Conservation (phyloP, 371 early-diverging fungal genomes). For the Rhizopus sp. region DNA sequence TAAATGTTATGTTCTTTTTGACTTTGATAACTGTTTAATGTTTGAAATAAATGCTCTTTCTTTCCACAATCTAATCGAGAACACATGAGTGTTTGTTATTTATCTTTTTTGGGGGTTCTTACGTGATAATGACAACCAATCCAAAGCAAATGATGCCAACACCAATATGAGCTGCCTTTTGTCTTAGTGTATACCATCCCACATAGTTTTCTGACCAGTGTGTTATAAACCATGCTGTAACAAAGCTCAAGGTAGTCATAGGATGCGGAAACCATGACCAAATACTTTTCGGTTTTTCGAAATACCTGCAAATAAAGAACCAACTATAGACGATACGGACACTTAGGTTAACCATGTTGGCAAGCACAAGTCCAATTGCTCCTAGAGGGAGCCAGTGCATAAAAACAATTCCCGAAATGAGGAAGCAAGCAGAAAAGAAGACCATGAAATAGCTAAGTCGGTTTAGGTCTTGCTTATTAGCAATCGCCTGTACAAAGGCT, state of each 20-base stretch:
- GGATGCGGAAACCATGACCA: constrained; percentile 47
- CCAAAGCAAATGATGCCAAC: constrained; percentile 57
- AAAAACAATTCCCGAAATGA: constrained; percentile 57
- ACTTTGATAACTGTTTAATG: constrained; percentile 20
- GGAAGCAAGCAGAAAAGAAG: constrained; percentile 74
- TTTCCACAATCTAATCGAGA: constrained; percentile 26
- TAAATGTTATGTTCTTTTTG: constrained; percentile 1
- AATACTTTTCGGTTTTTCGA: constrained; percentile 22
- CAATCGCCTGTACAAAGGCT: constrained; percentile 90
- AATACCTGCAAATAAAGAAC: constrained; percentile 64
- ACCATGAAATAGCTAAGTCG: constrained; percentile 75
- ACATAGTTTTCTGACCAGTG: constrained; percentile 53
- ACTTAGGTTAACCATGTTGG: constrained; percentile 84
- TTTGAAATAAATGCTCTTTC: constrained; percentile 31
- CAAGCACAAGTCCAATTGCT: constrained; percentile 79
- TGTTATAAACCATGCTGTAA: constrained; percentile 58
- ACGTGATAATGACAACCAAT: constrained; percentile 40
- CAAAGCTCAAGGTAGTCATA: constrained; percentile 48
- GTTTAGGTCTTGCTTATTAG: constrained; percentile 59
- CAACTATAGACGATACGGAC: constrained; percentile 79
- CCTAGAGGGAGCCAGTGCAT: constrained; percentile 64
- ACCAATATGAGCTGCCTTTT: constrained; percentile 59
- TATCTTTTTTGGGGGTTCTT: constrained; percentile 17
- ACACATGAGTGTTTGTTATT: background rate
- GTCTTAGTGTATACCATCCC: constrained; percentile 58